These are phyloP conservation scores for Coniosporium apollinis DNA, from an alignment of 495 filamentous ascomycete genomes.

Conservation along the genomic window DNA sequence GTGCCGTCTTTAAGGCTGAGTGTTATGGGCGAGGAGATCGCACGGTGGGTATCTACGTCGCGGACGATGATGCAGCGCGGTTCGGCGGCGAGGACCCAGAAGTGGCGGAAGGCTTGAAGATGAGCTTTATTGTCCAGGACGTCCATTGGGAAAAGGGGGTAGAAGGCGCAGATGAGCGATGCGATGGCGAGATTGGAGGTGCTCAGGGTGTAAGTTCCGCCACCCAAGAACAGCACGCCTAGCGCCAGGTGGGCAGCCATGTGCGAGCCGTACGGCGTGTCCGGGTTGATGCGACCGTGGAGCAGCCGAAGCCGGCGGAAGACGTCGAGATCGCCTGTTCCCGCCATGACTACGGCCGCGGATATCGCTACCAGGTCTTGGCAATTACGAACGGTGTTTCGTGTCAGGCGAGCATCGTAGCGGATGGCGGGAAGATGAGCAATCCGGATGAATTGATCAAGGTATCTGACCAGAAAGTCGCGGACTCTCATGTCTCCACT, in stretches of 20 bases:
- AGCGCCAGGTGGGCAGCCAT: slow-evolving; percentile 85
- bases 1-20: slow-evolving; percentile 35
- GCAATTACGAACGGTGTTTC: slow-evolving; percentile 73
- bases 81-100: slow-evolving; percentile 92
- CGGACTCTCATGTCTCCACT: slow-evolving; percentile 53
- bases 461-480: slow-evolving; percentile 66
- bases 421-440: slow-evolving; percentile 45
- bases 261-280: slow-evolving; percentile 84
- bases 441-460: slow-evolving; percentile 75
- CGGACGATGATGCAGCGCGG: slow-evolving; percentile 72
- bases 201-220: slow-evolving; percentile 79
- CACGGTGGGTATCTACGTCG: slow-evolving; percentile 66
- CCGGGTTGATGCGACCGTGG: slow-evolving; percentile 71
- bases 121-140: slow-evolving; percentile 89
- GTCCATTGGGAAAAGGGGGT: slow-evolving; percentile 74
- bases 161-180: slow-evolving; percentile 77
- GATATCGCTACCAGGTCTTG: slow-evolving; percentile 72
- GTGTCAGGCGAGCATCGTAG: slow-evolving; percentile 68
- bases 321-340: slow-evolving; percentile 76
- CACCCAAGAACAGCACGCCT: slow-evolving; percentile 78
- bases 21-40: slow-evolving; percentile 54
- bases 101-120: slow-evolving; percentile 89
- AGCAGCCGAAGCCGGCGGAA: slow-evolving; percentile 77
- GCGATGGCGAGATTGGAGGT: slow-evolving; percentile 79
- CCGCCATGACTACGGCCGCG: slow-evolving; percentile 82